Percentiles rank a stretch among this genome's conserved stretches.
phyloP scores from a whole-genome alignment of 2,329 filamentous ascomycete genomes.

The Aspergillus intermedius region DNA sequence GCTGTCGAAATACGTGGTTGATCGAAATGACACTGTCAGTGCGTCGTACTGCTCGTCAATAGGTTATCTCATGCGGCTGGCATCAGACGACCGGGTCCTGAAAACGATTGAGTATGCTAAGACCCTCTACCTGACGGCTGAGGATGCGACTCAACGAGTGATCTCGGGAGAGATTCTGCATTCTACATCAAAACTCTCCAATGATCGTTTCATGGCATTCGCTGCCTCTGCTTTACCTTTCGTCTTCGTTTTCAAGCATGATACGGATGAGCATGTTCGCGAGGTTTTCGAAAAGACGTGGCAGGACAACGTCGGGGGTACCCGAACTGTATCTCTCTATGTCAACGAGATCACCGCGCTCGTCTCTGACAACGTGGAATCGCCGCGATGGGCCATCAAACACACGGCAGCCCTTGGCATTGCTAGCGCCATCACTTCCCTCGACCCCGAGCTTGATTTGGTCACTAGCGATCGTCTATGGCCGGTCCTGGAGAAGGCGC shows the following conservation, averaged over 20 bases:
- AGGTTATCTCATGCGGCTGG: conserved; percentile 70
- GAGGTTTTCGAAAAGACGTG: conserved; percentile 80
- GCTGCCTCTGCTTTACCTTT: conserved; percentile 74
- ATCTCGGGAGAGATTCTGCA: conserved; percentile 78
- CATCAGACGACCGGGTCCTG: conserved; percentile 53
- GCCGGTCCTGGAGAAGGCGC: conserved; percentile 73
- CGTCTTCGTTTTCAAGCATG: conserved; percentile 79
- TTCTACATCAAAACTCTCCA: conserved; percentile 76
- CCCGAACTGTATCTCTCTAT: conserved; percentile 74
- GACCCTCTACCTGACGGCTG: conserved; percentile 71
- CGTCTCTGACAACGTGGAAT: conserved; percentile 62
- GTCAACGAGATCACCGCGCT: conserved; percentile 72
- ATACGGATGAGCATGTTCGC: conserved; percentile 70
- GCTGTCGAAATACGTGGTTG: conserved; percentile 74
- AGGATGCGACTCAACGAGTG: conserved; percentile 67
- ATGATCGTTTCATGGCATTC: conserved; percentile 76
- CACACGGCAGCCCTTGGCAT: conserved; percentile 79
- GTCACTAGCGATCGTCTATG: conserved; percentile 62
- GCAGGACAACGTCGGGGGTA: conserved; percentile 83
- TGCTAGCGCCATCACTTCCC: conserved; percentile 63
- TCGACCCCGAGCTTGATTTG: conserved; percentile 52
- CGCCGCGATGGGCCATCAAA: conserved; percentile 81
- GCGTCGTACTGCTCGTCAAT: conserved; percentile 79
- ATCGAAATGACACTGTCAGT: conserved; percentile 90
- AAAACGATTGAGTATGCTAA: conserved; percentile 52